Conservation (phyloP, 768 basidiomycete species). For the Pisolithus marmoratus region DNA sequence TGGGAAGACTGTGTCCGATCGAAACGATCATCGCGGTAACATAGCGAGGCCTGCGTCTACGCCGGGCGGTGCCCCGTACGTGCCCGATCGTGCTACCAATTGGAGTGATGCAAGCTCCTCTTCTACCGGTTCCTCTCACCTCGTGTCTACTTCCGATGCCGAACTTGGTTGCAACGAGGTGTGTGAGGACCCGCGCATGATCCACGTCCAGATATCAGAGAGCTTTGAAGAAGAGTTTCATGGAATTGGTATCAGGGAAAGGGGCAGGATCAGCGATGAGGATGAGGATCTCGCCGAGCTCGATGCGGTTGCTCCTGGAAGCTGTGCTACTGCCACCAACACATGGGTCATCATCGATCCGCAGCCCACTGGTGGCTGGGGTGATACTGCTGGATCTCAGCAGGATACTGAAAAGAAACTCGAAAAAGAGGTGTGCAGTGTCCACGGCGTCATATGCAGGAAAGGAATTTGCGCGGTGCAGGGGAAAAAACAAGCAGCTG, state of each 20-base stretch:
- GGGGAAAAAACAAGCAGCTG: slow-evolving; percentile 19
- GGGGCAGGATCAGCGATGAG: neutral
- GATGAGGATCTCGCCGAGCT: slow-evolving; percentile 13
- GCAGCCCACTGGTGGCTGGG: slow-evolving; percentile 5
- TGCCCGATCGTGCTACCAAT: slow-evolving; percentile 6
- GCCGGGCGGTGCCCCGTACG: neutral
- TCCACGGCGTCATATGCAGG: slow-evolving; percentile 31
- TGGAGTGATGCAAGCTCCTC: slow-evolving; percentile 16
- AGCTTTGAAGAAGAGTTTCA: slow-evolving; percentile 27
- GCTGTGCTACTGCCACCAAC: slow-evolving; percentile 6
- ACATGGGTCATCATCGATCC: slow-evolving; percentile 4
- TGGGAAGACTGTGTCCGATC: slow-evolving; percentile 4
- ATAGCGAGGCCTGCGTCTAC: neutral
- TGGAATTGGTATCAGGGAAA: slow-evolving; percentile 12
- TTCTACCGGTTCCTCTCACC: slow-evolving; percentile 17
- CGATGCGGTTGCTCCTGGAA: slow-evolving; percentile 21
- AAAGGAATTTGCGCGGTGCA: slow-evolving; percentile 33
- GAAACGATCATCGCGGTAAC: too few species aligned
- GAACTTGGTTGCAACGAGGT: slow-evolving; percentile 21
- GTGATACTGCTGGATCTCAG: slow-evolving; percentile 15
- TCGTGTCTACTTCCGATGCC: slow-evolving; percentile 23
- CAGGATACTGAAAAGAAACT: slow-evolving; percentile 9
- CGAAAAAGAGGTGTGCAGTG: slow-evolving; percentile 18
- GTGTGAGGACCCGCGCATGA: slow-evolving; percentile 16
- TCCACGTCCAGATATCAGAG: slow-evolving; percentile 20